Evolutionary conservation across 2,329 filamentous ascomycete species (phyloP), one percentile per base, ranked within the genome.

Genomic region (Colletotrichum sp.): DNA sequence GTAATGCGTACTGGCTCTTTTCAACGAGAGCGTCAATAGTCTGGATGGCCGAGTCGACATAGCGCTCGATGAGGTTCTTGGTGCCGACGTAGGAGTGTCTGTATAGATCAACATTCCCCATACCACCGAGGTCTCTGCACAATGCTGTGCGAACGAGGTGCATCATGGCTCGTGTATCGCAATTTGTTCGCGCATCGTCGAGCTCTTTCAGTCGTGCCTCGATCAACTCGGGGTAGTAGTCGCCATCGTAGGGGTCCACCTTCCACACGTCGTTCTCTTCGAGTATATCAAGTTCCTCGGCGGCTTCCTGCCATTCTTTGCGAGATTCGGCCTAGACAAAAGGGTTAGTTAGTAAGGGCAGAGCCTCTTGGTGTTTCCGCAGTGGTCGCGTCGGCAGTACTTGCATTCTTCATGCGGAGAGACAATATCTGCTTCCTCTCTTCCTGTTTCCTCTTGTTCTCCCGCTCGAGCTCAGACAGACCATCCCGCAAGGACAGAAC

Each of bases 191-290:
- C 18, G 95, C 96, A 13, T 93, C 89, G 79, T 98, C 93, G 75
- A 98, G 89, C 78, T 95, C 92, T 69, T 88, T 86, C 59, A 98
- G 86, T n/a, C 95, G 92, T 36, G 90, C 87, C 78, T 93, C 88
- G 57, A 98, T 91, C 10, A 98, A 86, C 0, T 87, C 86, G 1
- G 92, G 90, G 80, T 96, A 92, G 83, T 96, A 97, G 79, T 96
- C 93, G 63, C 90, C 86, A n/a, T 89, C 84, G 2, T 81, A 82
- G 10, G 90, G 85, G 67, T 95, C 91, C 36, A 88, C 83, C 83
- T 98, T 98, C 96, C 96, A 98, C 32, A 88, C 85, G 79, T 96
- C 93, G 81, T 96, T 95, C 62, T 93, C 93, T 82, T 98, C 95
- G 16, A 98, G 86, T 12, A 89, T 83, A 82, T 98, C 96, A 59